phyloP scores from a whole-genome alignment of 75 land plant species.

The Cunninghamia lanceolata region DNA sequence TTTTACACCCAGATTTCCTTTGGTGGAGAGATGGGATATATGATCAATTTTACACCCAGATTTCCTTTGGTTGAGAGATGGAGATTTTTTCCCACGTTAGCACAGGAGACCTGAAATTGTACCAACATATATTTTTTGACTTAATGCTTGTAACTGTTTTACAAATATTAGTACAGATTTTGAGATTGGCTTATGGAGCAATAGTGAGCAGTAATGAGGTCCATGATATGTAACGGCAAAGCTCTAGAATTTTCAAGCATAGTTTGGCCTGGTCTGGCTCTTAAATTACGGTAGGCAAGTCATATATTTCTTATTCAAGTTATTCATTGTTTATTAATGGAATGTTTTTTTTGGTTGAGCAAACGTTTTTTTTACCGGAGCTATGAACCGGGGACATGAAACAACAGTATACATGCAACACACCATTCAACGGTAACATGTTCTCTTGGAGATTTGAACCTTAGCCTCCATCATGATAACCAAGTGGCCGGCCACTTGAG shows the following conservation, averaged over 20 bases:
- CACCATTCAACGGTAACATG: too few species aligned
- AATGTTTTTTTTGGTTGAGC: too few species aligned
- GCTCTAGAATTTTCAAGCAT: background rate
- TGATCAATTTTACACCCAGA: too few species aligned
- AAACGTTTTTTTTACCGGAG: too few species aligned
- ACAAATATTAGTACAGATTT: too few species aligned
- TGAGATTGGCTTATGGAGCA: background rate
- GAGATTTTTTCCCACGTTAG: background rate
- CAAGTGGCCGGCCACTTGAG: too few species aligned
- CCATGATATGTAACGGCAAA: background rate
- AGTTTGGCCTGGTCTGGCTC: background rate
- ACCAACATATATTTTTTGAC: background rate
- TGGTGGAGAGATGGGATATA: too few species aligned
- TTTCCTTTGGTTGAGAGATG: too few species aligned
- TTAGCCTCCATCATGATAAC: too few species aligned
- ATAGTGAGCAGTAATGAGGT: background rate
- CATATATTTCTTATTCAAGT: background rate
- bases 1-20: background rate
- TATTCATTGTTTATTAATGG: background rate
- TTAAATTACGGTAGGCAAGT: background rate
- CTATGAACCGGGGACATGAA: too few species aligned
- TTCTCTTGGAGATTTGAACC: too few species aligned
- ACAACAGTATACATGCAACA: too few species aligned
- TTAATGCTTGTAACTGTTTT: background rate
- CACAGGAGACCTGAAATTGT: background rate